Conservation (phyloP, 2,329 filamentous ascomycete genomes). For the Sphaceloma murrayae region DNA sequence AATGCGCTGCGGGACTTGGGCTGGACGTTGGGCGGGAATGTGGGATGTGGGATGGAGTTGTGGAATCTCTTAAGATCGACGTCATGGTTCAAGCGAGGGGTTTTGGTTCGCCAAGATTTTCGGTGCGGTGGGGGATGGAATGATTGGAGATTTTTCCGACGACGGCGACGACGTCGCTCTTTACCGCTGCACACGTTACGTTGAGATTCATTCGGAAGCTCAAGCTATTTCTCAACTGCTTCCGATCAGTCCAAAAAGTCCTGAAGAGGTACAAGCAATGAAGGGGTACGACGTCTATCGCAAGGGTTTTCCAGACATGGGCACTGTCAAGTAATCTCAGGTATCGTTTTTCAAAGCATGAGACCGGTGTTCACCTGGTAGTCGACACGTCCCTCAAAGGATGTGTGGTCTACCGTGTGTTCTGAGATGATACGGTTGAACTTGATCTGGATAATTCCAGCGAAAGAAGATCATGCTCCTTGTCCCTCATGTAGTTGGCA, state of each 20-base stretch:
- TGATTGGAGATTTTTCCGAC: too few relatives aligned
- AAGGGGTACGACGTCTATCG: neutral
- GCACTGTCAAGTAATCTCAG: constrained; percentile 11
- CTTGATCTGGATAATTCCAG: constrained; percentile 47
- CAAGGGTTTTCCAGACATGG: neutral
- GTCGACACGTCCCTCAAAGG: too few relatives aligned
- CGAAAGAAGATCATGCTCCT: constrained; percentile 45
- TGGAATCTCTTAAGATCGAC: too few relatives aligned
- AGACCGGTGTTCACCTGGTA: constrained; percentile 16
- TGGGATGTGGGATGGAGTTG: too few relatives aligned
- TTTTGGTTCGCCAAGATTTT: neutral
- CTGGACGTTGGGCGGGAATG: too few relatives aligned
- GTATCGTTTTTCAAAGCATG: constrained; percentile 13
- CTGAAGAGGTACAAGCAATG: neutral
- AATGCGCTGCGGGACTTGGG: neutral
- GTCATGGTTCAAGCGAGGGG: neutral
- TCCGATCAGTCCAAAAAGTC: neutral
- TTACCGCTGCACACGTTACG: too few relatives aligned
- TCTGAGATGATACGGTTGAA: constrained; percentile 48
- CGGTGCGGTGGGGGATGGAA: too few relatives aligned
- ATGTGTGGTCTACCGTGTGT: too few relatives aligned
- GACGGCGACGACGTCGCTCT: too few relatives aligned
- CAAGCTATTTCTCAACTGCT: too few relatives aligned
- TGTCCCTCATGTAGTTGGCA: constrained; percentile 7
- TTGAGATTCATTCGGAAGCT: too few relatives aligned